Conservation (phyloP, 106 monocot species). For the Narthecium ossifragum region DNA sequence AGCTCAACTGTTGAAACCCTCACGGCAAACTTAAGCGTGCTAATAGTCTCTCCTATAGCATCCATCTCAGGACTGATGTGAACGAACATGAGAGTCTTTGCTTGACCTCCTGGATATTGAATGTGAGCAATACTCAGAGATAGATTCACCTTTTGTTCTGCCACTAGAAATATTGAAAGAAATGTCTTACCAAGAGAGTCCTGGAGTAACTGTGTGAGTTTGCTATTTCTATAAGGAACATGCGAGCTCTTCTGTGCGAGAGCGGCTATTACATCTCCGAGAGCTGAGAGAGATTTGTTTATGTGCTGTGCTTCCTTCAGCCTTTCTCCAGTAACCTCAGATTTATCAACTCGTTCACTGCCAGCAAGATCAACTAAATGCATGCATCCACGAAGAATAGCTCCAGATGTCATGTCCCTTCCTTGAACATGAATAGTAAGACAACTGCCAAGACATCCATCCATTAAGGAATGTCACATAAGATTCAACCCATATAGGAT, state of each 20-base stretch:
- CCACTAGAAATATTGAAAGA: slow-evolving; percentile 1
- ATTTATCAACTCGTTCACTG: slow-evolving; percentile 94
- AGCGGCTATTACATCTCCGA: slow-evolving; percentile 91
- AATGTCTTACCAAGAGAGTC: slow-evolving; percentile 80
- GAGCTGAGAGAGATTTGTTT: slow-evolving; percentile 91
- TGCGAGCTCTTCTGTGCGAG: slow-evolving; percentile 87
- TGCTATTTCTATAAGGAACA: slow-evolving; percentile 95
- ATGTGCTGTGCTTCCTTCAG: slow-evolving; percentile 96
- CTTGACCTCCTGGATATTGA: slow-evolving; percentile 76
- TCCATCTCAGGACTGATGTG: slow-evolving; percentile 87
- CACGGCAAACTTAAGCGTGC: slow-evolving; percentile 97
- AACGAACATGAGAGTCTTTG: slow-evolving; percentile 98
- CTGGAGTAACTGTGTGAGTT: slow-evolving; percentile 92
- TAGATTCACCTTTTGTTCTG: background rate
- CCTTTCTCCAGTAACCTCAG: slow-evolving; percentile 83
- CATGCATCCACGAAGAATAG: slow-evolving; percentile 67
- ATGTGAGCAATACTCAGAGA: background rate
- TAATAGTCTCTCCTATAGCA: slow-evolving; percentile 77
- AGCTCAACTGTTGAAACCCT: slow-evolving; percentile 88
- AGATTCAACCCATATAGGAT: background rate
- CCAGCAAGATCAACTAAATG: slow-evolving; percentile 97
- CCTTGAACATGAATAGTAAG: slow-evolving; percentile 92
- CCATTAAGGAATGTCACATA: background rate
- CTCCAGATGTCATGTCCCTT: slow-evolving; percentile 64
- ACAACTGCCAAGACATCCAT: slow-evolving; percentile 44